A percentile compares a stretch with the other conserved stretches of the same genome.
phyloP scores from a whole-genome alignment of 495 filamentous ascomycete genomes.

The Penicillium arizonense region DNA sequence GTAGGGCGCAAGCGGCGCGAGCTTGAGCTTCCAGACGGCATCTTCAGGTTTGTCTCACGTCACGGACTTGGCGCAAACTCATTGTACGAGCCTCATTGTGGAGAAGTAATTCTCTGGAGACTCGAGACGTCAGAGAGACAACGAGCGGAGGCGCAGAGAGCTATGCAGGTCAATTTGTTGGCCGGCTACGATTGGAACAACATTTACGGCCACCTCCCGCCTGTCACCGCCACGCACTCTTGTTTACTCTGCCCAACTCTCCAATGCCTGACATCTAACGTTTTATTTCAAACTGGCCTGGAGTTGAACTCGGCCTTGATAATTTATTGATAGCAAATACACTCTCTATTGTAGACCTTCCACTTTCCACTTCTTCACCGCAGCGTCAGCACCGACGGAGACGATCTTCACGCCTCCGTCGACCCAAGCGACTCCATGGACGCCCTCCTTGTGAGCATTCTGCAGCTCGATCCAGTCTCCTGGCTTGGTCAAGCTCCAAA shows the following conservation, averaged over 20 bases:
- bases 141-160: slow-evolving; percentile 3
- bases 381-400: slow-evolving; percentile 81
- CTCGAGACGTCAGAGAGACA: not conserved
- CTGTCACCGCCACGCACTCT: slow-evolving; percentile 11
- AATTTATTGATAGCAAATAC: not conserved
- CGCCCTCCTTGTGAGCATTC: slow-evolving; percentile 93
- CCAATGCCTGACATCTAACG: too few relatives aligned
- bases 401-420: slow-evolving; percentile 66
- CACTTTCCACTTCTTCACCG: slow-evolving; percentile 86
- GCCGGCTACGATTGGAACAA: slow-evolving; percentile 3
- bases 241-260: not conserved
- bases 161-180: slow-evolving; percentile 8
- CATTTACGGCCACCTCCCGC: slow-evolving; percentile 14
- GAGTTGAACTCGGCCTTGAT: not conserved
- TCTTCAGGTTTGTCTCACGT: slow-evolving; percentile 21
- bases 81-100: slow-evolving; percentile 7
- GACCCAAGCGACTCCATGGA: slow-evolving; percentile 85
- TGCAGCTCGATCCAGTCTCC: slow-evolving; percentile 73
- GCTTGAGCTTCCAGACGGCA: slow-evolving; percentile 33
- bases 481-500: slow-evolving; percentile 86
- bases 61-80: slow-evolving; percentile 4
- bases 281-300: not conserved
- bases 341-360: slow-evolving; percentile 52
- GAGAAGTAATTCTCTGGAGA: not conserved
- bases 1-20: slow-evolving; percentile 44